Evolutionary conservation across 208 protist species (phyloP), one percentile per base, ranked within the genome.

Genomic region (Trypanosomatidae sp.): DNA sequence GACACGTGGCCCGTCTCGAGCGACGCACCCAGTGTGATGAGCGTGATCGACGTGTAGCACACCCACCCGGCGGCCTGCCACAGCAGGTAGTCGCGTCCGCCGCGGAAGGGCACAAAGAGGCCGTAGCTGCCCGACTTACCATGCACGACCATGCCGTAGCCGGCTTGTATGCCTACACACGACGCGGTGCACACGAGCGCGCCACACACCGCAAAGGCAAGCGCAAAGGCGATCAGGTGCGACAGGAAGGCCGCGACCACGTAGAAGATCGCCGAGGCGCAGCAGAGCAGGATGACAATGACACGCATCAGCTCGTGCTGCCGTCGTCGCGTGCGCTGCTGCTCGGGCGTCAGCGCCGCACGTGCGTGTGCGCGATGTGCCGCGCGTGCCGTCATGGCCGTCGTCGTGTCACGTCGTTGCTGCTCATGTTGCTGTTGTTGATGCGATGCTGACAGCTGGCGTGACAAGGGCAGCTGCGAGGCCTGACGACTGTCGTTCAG

Each of bases 61-160:
- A 46, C 41, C 76, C 81, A 86, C 22, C 73, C 81, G 0, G 53
- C 48, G 22, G 73, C 63, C 50, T 90, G 81, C 24, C 68, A 54
- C 3, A 59, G 42, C 27, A 85, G 58, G 46, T 80, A 90, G 7
- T 58, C 53, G 27, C 62, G 40, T 2, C 76, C 81, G 20, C 81
- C 81, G 33, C 61, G 52, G 64, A 90, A 90, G 11, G 76, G 81
- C 73, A 87, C 86, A 39, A 86, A 85, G 18, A 62, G 50, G 19
- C 52, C 45, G 51, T 73, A 90, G 10, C 18, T 35, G 38, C 62
- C 55, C 23, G 49, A 61, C 18, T 52, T 6, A 13, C 60, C 43
- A 33, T 86, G 56, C 5, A 72, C 22, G 1, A 86, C 11, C n/a
- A 54, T 30, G 22, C 81, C 81, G 65, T 90, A 90, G 18, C 71